Conservation (phyloP, 148 eudicot genomes). For the Polygonum maritimum region DNA sequence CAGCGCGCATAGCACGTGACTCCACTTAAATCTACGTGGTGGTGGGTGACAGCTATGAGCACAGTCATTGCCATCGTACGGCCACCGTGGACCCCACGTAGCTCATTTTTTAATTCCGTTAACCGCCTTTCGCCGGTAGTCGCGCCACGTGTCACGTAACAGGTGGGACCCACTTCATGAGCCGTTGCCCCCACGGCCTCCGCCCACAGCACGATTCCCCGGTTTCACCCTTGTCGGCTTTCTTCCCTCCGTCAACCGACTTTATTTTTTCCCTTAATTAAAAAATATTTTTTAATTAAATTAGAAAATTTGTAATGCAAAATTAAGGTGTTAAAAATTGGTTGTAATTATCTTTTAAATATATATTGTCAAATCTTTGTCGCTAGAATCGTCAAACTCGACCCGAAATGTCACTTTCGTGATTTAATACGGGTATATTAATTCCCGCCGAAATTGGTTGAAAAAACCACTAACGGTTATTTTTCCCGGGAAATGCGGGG, state of each 20-base stretch:
- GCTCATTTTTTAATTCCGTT: background rate
- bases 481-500: background rate
- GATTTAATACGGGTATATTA: background rate
- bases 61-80: background rate
- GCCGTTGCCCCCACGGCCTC: background rate
- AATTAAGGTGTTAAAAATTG: no score
- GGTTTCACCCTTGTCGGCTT: conserved; percentile 1
- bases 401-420: background rate
- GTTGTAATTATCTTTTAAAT: no score
- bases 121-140: background rate
- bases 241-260: background rate
- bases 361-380: no score
- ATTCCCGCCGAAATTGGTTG: background rate
- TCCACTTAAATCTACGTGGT: background rate
- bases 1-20: background rate
- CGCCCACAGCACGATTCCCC: background rate
- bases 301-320: no score
- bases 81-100: background rate
- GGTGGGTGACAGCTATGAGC: background rate
- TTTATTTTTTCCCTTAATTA: background rate
- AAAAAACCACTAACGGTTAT: no score
- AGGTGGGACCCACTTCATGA: background rate
- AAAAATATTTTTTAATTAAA: no score
- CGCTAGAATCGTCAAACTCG: no score
- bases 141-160: background rate